phyloP scores from a whole-genome alignment of 2,329 filamentous ascomycete species.

The Thielaviopsis euricoi region DNA sequence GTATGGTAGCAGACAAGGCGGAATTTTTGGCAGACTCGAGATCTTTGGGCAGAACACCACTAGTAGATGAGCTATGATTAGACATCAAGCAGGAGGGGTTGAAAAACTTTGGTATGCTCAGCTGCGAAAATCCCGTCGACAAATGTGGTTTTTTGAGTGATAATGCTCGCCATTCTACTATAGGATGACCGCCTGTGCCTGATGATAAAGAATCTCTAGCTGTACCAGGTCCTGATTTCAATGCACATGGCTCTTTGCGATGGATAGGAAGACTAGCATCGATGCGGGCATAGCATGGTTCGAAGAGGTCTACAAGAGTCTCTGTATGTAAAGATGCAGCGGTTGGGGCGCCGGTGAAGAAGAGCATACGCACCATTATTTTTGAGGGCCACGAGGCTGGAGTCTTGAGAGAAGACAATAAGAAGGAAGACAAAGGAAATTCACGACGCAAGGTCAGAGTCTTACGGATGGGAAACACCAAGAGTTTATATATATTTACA shows the following conservation, averaged over 20 bases:
- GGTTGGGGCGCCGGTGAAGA: conserved; percentile 19
- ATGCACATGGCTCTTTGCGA: no score
- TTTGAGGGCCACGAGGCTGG: background rate
- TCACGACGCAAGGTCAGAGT: no score
- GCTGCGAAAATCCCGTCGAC: background rate
- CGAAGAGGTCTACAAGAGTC: background rate
- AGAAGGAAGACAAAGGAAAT: no score
- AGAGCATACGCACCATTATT: background rate
- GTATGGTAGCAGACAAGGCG: background rate
- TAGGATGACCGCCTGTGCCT: background rate
- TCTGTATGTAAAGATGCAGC: background rate
- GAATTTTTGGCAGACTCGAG: background rate
- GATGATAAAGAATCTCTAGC: background rate
- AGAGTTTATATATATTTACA: no score
- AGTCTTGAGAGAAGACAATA: no score
- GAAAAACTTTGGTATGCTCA: background rate
- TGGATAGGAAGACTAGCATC: background rate
- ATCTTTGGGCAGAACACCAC: background rate
- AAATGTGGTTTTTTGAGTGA: background rate
- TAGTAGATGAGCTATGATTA: no score
- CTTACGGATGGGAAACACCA: no score
- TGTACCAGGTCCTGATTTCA: no score
- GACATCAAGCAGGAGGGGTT: background rate
- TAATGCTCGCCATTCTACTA: background rate
- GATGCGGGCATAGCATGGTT: conserved; percentile 2